phyloP scores from a whole-genome alignment of 2,329 filamentous ascomycete genomes.

The Botrytis byssoidea region DNA sequence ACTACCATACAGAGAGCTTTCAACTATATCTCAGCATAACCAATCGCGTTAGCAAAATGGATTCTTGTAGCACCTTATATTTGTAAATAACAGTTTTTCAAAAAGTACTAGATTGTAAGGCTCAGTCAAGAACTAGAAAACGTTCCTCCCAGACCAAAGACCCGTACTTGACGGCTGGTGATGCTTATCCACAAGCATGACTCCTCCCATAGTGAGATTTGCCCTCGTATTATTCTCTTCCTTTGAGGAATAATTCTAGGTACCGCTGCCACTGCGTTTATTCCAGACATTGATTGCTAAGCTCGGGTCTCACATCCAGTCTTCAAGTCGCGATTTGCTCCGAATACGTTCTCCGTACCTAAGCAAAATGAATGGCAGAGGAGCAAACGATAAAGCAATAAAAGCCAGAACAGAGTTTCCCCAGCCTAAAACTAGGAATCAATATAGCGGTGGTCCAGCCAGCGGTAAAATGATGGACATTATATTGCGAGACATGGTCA shows the following conservation, averaged over 20 bases:
- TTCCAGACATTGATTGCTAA: background rate
- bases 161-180: background rate
- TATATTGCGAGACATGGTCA: constrained; percentile 26
- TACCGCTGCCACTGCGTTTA: background rate
- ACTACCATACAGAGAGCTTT: background rate
- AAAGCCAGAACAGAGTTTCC: constrained; percentile 42
- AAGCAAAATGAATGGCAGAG: constrained; percentile 24
- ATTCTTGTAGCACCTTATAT: accelerated
- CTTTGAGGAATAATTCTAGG: background rate
- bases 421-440: constrained; percentile 47
- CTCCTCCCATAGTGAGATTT: too few species aligned
- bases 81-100: background rate
- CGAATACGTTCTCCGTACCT: background rate
- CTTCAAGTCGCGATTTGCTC: background rate
- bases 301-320: background rate
- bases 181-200: background rate
- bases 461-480: constrained; percentile 39
- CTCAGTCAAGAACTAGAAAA: background rate
- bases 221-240: too few species aligned
- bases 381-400: constrained; percentile 46
- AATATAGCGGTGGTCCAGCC: constrained; percentile 26
- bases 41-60: background rate
- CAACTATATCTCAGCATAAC: accelerated
- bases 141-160: background rate
- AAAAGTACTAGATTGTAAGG: background rate